phyloP scores from a whole-genome alignment of 2,329 filamentous ascomycete genomes.

The Diplocarpon rosae region DNA sequence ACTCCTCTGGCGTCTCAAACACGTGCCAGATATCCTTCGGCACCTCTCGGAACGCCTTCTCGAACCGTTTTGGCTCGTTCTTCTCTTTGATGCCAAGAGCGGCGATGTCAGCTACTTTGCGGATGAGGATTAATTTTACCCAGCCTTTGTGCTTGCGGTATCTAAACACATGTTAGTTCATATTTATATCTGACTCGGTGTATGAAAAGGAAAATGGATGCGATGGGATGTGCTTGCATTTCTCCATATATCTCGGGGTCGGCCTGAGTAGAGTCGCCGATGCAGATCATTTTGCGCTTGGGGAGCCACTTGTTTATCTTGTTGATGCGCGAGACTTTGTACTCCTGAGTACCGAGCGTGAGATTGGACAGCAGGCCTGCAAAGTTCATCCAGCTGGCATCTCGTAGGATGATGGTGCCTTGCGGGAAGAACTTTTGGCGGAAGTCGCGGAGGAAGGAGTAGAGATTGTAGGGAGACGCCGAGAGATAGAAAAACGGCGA shows the following conservation, averaged over 20 bases:
- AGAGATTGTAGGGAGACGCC: slow-evolving; percentile 88
- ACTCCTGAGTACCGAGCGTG: slow-evolving; percentile 70
- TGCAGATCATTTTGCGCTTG: slow-evolving; percentile 63
- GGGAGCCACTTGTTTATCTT: slow-evolving; percentile 75
- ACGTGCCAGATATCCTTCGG: slow-evolving; percentile 66
- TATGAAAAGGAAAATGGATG: no score
- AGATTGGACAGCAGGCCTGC: slow-evolving; percentile 68
- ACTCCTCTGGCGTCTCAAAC: slow-evolving; percentile 68
- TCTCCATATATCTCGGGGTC: slow-evolving; percentile 87
- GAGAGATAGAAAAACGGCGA: slow-evolving; percentile 89
- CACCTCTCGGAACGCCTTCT: slow-evolving; percentile 68
- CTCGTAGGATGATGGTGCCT: slow-evolving; percentile 74
- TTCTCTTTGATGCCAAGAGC: slow-evolving; percentile 59
- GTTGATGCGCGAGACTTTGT: slow-evolving; percentile 72
- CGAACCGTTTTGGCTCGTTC: slow-evolving; percentile 65
- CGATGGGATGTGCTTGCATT: slow-evolving; percentile 40
- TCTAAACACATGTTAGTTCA: slow-evolving; percentile 26
- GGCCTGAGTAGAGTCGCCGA: slow-evolving; percentile 85
- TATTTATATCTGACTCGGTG: neutral
- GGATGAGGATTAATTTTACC: slow-evolving; percentile 76
- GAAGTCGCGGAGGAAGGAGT: slow-evolving; percentile 74
- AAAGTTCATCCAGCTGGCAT: slow-evolving; percentile 77
- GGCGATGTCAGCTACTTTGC: slow-evolving; percentile 68
- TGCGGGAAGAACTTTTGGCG: slow-evolving; percentile 58
- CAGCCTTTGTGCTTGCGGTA: slow-evolving; percentile 59